Base-by-base conservation (phyloP, 2,329 filamentous ascomycete species). In the Fusarium verrucosum region DNA sequence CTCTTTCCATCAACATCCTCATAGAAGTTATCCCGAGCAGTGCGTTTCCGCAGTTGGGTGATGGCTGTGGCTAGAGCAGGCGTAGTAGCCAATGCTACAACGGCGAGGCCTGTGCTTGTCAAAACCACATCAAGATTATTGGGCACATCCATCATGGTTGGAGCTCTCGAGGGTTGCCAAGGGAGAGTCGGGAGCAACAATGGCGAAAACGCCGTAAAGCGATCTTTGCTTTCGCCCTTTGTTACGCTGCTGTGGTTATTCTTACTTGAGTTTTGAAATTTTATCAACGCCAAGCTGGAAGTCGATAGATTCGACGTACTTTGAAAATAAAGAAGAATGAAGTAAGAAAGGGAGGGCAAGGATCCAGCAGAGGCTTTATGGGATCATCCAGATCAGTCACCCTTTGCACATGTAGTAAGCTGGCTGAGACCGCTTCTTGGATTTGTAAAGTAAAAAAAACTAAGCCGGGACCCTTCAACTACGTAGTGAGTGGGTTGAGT, bases 1-100 rank as follows among this genome's bases (percentile, higher is more conserved):
- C 88, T 89, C 63, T 83, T 81, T 44, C 91, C 91, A 76, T 94
- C 91, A 61, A 82, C 77, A 71, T 94, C 91, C 67, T 87, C 79
- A 70, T 93, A 93, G 13, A 82, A 78, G 11, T 82, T 77, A 36
- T 83, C 78, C 55, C 77, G 77, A 10, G 77, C 74, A 6, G 71
- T 72, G 22, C 74, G 74, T 35, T 73, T 69, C 28, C 74, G 76
- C 32, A 75, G 57, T 56, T 81, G 79, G 28, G 66, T 65, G 41
- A 75, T 32, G 32, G 78, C 66, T 38, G 75, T 73, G 33, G 72
- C 57, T 20, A 79, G 30, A 36, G 77, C 76, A 10, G 80, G 80
- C 8, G 78, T 46, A 13, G 79, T 76, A 43, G 76, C 70, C 19
- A 81, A 63, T 28, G 70, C 65, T 16, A 78, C 71, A 35, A 80